Conservation (phyloP, 192 early-diverging fungal genomes). For the Dissophora globulifera region DNA sequence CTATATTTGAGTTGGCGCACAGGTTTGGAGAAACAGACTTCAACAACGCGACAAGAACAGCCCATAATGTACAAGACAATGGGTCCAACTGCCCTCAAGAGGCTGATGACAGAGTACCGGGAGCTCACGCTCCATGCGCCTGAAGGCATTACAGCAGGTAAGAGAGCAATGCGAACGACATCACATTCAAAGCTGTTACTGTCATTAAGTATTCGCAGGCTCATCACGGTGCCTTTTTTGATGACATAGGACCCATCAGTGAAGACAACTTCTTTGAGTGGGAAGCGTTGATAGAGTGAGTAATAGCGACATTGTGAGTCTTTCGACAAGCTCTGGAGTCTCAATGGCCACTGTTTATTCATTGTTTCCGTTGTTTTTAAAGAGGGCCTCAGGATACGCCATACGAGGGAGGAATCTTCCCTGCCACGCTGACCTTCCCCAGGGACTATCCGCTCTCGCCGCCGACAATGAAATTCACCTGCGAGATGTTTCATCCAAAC, state of each 20-base stretch:
- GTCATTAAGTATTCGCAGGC: too few species aligned
- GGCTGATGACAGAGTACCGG: conserved; percentile 94
- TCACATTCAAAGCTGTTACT: neutral
- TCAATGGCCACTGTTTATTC: neutral
- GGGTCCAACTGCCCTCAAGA: conserved; percentile 84
- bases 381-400: conserved; percentile 93
- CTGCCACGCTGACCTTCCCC: conserved; percentile 88
- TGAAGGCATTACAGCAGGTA: conserved; percentile 92
- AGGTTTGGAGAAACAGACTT: too few species aligned
- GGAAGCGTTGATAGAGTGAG: conserved; percentile 88
- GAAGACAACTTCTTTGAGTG: conserved; percentile 92
- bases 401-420: conserved; percentile 95
- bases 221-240: neutral
- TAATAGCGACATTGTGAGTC: neutral
- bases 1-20: too few species aligned
- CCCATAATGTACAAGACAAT: conserved; percentile 44
- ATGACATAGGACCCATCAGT: conserved; percentile 70
- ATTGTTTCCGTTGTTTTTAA: conserved; percentile 6
- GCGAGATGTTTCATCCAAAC: conserved; percentile 95
- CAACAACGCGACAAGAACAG: too few species aligned
- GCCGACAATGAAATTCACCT: conserved; percentile 96
- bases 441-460: conserved; percentile 96
- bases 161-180: neutral
- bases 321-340: neutral
- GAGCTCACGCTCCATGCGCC: conserved; percentile 91